Base-by-base conservation (phyloP, 2,329 filamentous ascomycete species). In the Aureobasidium sp. region DNA sequence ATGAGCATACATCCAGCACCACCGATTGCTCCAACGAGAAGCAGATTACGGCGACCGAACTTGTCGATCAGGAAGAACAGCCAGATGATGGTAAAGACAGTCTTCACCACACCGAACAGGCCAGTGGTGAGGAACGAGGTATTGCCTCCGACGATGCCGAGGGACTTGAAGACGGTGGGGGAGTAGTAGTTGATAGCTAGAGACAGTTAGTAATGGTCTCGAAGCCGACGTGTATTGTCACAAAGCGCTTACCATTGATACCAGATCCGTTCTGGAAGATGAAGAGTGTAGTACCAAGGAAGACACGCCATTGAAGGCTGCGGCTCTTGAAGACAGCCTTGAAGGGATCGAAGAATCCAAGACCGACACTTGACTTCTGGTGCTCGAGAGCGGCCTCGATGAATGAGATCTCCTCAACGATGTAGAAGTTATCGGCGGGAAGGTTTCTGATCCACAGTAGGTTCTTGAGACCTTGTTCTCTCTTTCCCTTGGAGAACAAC, bases 351-450 rank as follows among this genome's bases (percentile, higher is more conserved):
- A 67, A 64, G 63, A 69, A 69, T 25, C 67, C 67, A 4, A 63
- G 59, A 43, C 59, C 59, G 15, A 63, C 59, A 20, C 36, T 33
- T 1, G 59, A 53, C 25, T 63, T 63, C 18, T 61, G 56, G 23
- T 88, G 80, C 68, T 93, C 90, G 23, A 94, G 80, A 15, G 92
- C 90, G 20, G 86, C 84, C 59, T 94, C 91, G 67, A 95, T 91
- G 69, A 86, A 90, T 64, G 85, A 84, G 33, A 95, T 82, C 76
- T 95, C 93, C 75, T 95, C 91, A 1, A 91, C 80, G 67, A 95
- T 91, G 75, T 94, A 94, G n/a, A 88, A 78, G 69, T 92, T 84
- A 8, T 85, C 81, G 0, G 79, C 74, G 9, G 81, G 75, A 1
- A 91, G 84, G 58, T 89, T 86, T 48, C 90, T 84, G 69, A 93